Base-by-base conservation (phyloP, 805 yeast genomes). In the Priceomyces castillae region DNA sequence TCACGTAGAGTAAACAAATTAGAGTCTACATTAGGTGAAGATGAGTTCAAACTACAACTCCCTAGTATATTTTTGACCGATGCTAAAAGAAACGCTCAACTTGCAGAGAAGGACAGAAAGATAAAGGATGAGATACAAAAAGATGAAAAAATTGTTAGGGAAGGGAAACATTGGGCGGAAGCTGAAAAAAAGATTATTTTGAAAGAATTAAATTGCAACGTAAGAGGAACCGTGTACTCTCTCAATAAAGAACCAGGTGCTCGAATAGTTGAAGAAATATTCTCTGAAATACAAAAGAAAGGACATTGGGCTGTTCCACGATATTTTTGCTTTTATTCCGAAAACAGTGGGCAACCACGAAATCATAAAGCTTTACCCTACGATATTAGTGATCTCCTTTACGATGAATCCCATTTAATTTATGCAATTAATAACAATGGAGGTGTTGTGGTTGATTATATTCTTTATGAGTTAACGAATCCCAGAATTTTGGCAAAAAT, bases 181-280 rank as follows among this genome's bases (percentile, higher is more conserved):
- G 16, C 12, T 5, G 40, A 50, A 11, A 58, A 53, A 30, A 37
- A 38, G 7, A 31, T 42, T 28, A 30, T 65, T 10, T 17, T 66
- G 31, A 39, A 30, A 3, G 71, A 66, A 40, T 47, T 67, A 35
- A 67, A 65, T 49, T 65, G 61, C 36, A 64, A 64, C 42, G 70
- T 69, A 10, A 41, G 36, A 17, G 58, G 51, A 20, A 40, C 39
- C 2, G 35, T 38, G 30, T 62, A 41, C 44, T 31, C 50, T 12
- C 19, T 56, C 42, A 55, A 49, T 14, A 37, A 53, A 18, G 59
- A 51, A 11, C 41, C 47, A 14, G 59, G 41, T 14, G 44, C 42
- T 23, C 42, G 42, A 7, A 33, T 54, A 23, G 49, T 65, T n/a
- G 65, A 64, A n/a, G 10, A 35, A 1, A 37, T 51, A 30, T 34